These are phyloP conservation scores for Scenedesmus sp. DNA, from an alignment of 163 green algal genomes.

Conservation along the genomic window DNA sequence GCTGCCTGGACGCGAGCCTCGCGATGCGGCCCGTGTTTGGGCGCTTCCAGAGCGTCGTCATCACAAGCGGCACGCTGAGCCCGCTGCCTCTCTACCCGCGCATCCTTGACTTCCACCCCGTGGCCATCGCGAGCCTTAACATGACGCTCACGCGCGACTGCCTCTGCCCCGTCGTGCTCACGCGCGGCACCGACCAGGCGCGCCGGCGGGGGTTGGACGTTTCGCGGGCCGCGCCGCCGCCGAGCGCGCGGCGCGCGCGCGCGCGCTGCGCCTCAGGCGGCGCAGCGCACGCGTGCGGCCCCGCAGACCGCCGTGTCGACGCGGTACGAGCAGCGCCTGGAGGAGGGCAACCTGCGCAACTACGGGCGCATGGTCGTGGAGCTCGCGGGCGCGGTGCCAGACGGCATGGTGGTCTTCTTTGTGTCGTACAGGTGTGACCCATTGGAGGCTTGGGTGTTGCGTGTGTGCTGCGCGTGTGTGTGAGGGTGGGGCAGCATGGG, in stretches of 20 bases:
- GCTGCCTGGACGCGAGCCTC: constrained; percentile 96
- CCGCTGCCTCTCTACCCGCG: constrained; percentile 97
- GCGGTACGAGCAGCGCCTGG: constrained; percentile 92
- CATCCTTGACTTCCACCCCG: constrained; percentile 97
- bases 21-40: constrained; percentile 96
- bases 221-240: too few relatives aligned
- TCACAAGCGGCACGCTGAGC: constrained; percentile 96
- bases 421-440: constrained; percentile 43
- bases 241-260: too few relatives aligned
- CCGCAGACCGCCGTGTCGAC: constrained; percentile 74
- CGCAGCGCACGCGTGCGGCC: not conserved
- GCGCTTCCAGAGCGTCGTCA: constrained; percentile 95
- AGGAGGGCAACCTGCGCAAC: constrained; percentile 85
- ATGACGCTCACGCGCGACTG: constrained; percentile 98
- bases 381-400: constrained; percentile 87
- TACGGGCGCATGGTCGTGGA: constrained; percentile 96
- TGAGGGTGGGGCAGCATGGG: not conserved
- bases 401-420: constrained; percentile 83
- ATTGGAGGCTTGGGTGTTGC: too few relatives aligned
- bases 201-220: constrained; percentile 11
- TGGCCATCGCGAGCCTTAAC: constrained; percentile 83
- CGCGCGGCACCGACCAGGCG: constrained; percentile 91
- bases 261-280: not conserved
- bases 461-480: too few relatives aligned
- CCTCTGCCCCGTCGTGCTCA: constrained; percentile 96